Evolutionary conservation across 2,329 filamentous ascomycete species (phyloP).

Genomic region (Magnaporthiopsis rhizophila): DNA sequence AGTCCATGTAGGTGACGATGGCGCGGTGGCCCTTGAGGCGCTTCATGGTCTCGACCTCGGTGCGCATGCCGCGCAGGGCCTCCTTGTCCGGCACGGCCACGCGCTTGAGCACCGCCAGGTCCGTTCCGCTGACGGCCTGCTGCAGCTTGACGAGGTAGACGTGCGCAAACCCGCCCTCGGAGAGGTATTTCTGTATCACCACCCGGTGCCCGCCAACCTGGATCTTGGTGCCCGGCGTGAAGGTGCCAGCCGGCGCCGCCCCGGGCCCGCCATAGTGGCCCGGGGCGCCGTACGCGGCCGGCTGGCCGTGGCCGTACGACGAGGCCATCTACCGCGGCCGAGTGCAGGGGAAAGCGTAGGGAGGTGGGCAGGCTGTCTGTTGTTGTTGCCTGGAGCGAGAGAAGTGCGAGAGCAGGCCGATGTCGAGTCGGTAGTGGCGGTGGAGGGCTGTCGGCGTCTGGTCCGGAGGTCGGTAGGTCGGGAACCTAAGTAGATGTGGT

Average conservation of each 20-base stretch:
- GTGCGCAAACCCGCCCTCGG: conserved; percentile 95
- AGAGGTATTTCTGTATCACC: conserved; percentile 93
- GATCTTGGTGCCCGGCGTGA: conserved; percentile 89
- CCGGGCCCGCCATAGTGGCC: conserved; percentile 28
- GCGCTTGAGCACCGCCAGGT: conserved; percentile 81
- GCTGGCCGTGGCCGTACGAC: conserved; percentile 14
- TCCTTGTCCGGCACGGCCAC: conserved; percentile 97
- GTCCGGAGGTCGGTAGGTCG: background rate
- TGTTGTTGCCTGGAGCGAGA: background rate
- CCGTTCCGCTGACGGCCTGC: conserved; percentile 66
- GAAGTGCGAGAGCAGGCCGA: background rate
- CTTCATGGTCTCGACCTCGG: conserved; percentile 99
- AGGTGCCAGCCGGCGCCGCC: conserved; percentile 69
- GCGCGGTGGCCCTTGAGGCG: conserved; percentile 92
- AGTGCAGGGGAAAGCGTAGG: background rate
- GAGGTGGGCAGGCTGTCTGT: background rate
- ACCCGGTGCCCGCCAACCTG: conserved; percentile 90
- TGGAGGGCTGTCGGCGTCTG: background rate
- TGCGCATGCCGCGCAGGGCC: conserved; percentile 89
- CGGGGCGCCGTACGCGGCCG: conserved; percentile 34
- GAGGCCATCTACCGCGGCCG: background rate
- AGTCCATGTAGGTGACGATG: conserved; percentile 98
- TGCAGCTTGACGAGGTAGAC: conserved; percentile 92
- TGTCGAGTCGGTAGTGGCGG: background rate
- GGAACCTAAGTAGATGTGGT: background rate